These are phyloP conservation scores for Aspergillus sp. DNA, from an alignment of 2,329 filamentous ascomycete species.

Conservation along the genomic window DNA sequence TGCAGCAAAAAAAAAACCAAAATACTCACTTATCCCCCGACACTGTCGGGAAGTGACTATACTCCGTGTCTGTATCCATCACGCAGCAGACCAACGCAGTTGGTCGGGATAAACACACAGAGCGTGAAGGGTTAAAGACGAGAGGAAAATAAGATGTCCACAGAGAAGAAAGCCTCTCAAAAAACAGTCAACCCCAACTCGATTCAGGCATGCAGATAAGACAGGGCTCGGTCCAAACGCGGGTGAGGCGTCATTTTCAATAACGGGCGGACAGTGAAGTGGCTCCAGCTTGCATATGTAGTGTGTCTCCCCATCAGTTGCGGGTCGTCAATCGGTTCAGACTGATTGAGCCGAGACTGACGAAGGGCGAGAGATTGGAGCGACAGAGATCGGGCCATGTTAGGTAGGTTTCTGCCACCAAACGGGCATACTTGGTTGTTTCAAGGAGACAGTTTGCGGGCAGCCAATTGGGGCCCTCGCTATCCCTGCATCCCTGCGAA, in stretches of 20 bases:
- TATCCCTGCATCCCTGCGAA: slow-evolving; percentile 16
- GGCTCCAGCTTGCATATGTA: slow-evolving; percentile 12
- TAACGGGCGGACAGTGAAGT: slow-evolving; percentile 15
- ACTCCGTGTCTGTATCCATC: neutral
- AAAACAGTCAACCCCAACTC: neutral
- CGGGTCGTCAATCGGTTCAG: slow-evolving; percentile 8
- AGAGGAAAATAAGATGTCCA: slow-evolving; percentile 6
- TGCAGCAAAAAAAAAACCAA: neutral
- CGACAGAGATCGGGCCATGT: no score
- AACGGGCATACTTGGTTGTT: slow-evolving; percentile 26
- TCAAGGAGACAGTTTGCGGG: slow-evolving; percentile 16
- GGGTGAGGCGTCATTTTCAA: slow-evolving; percentile 29
- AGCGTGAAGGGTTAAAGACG: neutral
- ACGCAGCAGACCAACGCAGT: neutral
- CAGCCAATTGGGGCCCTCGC: slow-evolving; percentile 8
- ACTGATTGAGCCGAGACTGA: neutral
- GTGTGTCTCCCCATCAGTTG: slow-evolving; percentile 6
- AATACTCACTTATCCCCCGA: neutral
- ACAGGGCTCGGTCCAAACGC: neutral
- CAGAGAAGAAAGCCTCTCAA: neutral
- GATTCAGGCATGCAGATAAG: neutral
- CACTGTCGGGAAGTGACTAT: neutral
- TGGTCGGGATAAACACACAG: no score
- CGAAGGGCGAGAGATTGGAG: no score
- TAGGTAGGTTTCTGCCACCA: neutral